Evolutionary conservation across 257 asterid species (phyloP).

Genomic region (Lycium ferocissimum): DNA sequence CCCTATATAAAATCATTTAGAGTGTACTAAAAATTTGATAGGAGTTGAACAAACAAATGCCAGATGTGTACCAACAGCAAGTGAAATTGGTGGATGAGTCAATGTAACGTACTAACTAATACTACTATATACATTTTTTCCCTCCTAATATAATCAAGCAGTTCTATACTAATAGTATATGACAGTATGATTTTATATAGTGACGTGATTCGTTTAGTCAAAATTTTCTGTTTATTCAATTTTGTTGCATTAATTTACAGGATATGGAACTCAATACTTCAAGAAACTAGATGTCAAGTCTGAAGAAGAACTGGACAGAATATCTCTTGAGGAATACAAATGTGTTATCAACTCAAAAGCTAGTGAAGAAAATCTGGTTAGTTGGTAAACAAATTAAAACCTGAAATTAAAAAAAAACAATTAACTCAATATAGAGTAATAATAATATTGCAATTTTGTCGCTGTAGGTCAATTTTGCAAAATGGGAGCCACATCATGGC

Average conservation of each 20-base stretch:
- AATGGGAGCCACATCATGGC: constrained; percentile 92
- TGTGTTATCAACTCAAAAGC: constrained; percentile 63
- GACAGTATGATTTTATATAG: too few relatives aligned
- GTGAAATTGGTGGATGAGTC: background rate
- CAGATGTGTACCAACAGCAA: background rate
- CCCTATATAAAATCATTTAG: background rate
- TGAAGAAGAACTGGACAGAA: constrained; percentile 29
- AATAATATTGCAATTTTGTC: background rate
- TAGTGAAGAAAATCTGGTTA: constrained; percentile 70
- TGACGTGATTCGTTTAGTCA: background rate
- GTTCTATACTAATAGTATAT: too few relatives aligned
- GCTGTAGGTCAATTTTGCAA: constrained; percentile 71
- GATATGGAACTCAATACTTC: constrained; percentile 57
- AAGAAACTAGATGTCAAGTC: constrained; percentile 35
- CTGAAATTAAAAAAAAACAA: background rate
- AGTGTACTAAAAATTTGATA: background rate
- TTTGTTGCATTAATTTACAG: constrained; percentile 32
- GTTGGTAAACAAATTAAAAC: background rate
- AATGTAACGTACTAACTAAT: too few relatives aligned
- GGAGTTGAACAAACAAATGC: background rate
- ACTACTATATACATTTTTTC: too few relatives aligned
- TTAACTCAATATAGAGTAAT: background rate
- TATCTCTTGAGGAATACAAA: constrained; percentile 47
- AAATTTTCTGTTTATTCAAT: background rate
- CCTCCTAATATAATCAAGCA: too few relatives aligned